Evolutionary conservation across 129 eudicot genomes (phyloP).

Genomic region (Helianthus tuberosus): DNA sequence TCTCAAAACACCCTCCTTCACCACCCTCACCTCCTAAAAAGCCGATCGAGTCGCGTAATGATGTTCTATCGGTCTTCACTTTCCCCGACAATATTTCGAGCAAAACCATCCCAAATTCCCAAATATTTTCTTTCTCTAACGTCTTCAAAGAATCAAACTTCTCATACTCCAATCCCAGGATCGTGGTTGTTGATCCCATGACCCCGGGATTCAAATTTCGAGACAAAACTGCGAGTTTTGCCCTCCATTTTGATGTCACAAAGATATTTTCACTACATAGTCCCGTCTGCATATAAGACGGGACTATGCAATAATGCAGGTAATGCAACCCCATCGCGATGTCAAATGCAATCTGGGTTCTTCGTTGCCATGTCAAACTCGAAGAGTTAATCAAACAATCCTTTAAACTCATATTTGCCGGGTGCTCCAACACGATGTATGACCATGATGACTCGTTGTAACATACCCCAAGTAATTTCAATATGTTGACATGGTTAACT

Average conservation of each 20-base stretch:
- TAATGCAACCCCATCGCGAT: slow-evolving; percentile 77
- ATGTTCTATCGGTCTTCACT: slow-evolving; percentile 38
- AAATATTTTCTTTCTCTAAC: slow-evolving; percentile 57
- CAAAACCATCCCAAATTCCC: slow-evolving; percentile 73
- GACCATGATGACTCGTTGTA: slow-evolving; percentile 57
- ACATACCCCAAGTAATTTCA: slow-evolving; percentile 69
- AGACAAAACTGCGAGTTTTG: slow-evolving; percentile 55
- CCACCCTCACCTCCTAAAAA: slow-evolving; percentile 64
- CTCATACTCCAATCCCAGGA: slow-evolving; percentile 35
- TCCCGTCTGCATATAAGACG: slow-evolving; percentile 52
- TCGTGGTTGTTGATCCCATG: slow-evolving; percentile 15
- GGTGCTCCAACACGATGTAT: slow-evolving; percentile 68
- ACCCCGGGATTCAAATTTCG: slow-evolving; percentile 18
- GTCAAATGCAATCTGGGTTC: slow-evolving; percentile 80
- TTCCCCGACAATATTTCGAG: slow-evolving; percentile 69
- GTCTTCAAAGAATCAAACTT: slow-evolving; percentile 32
- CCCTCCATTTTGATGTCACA: slow-evolving; percentile 65
- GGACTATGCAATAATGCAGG: slow-evolving; percentile 62
- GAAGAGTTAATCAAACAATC: slow-evolving; percentile 50
- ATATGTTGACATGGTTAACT: slow-evolving; percentile 69
- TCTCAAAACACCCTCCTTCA: slow-evolving; percentile 79
- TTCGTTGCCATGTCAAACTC: slow-evolving; percentile 46
- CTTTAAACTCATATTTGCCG: slow-evolving; percentile 51
- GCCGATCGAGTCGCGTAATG: slow-evolving; percentile 47
- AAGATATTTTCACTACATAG: slow-evolving; percentile 49